Conservation (phyloP, 2,329 filamentous ascomycete species). For the Lachnellula arida region DNA sequence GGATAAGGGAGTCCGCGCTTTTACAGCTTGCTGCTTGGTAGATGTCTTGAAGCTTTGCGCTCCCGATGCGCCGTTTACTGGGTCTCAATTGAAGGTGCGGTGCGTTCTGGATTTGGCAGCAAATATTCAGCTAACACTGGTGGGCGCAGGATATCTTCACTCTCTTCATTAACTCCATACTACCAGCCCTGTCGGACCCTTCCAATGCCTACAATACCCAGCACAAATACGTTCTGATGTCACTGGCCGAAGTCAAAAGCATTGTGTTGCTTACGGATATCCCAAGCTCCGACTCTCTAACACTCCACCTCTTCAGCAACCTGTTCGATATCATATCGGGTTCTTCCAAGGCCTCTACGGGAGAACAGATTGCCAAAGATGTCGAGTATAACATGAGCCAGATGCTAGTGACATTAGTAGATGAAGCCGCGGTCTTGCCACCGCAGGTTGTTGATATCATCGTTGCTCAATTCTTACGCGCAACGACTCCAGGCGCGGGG, state of each 20-base stretch:
- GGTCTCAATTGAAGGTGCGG: slow-evolving; percentile 79
- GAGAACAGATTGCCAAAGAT: slow-evolving; percentile 84
- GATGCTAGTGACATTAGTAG: slow-evolving; percentile 77
- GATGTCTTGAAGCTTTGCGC: slow-evolving; percentile 91
- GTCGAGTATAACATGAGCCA: slow-evolving; percentile 90
- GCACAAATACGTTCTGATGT: slow-evolving; percentile 85
- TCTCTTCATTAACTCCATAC: slow-evolving; percentile 75
- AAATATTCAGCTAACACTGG: slow-evolving; percentile 13
- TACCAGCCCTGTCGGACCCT: slow-evolving; percentile 81
- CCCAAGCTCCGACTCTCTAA: slow-evolving; percentile 72
- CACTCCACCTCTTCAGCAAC: slow-evolving; percentile 75
- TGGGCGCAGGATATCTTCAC: slow-evolving; percentile 77
- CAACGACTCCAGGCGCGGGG: slow-evolving; percentile 62
- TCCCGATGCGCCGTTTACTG: slow-evolving; percentile 90
- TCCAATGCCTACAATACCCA: slow-evolving; percentile 88
- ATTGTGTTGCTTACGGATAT: slow-evolving; percentile 88
- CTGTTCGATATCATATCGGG: slow-evolving; percentile 91
- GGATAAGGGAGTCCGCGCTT: slow-evolving; percentile 88
- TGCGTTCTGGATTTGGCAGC: background rate
- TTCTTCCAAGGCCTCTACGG: slow-evolving; percentile 66
- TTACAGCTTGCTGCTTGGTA: slow-evolving; percentile 81
- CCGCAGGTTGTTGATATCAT: slow-evolving; percentile 84
- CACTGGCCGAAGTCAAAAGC: slow-evolving; percentile 88
- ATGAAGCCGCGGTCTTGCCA: slow-evolving; percentile 75
- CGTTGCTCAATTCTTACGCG: slow-evolving; percentile 90